A percentile compares a stretch with the other conserved stretches of the same genome.
phyloP scores from a whole-genome alignment of 2,329 filamentous ascomycete species.

The Penicillium italicum region DNA sequence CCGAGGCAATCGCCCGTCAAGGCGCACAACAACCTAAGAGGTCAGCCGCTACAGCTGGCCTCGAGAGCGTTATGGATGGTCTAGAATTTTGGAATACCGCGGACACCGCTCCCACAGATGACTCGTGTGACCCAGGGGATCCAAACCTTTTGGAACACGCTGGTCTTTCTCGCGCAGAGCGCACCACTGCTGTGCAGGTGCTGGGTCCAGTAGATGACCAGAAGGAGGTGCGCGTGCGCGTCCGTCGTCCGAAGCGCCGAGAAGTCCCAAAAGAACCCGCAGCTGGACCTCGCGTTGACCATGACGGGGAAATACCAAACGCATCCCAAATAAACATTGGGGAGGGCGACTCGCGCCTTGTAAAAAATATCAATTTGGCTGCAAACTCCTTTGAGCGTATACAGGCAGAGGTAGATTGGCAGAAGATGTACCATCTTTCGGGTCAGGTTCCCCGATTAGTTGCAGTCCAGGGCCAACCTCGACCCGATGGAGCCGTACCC shows the following conservation, averaged over 20 bases:
- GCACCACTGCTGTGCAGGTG: slow-evolving; percentile 4
- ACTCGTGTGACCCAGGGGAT: slow-evolving; percentile 5
- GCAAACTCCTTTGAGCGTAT: slow-evolving; percentile 64
- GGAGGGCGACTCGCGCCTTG: slow-evolving; percentile 74
- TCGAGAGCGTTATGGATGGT: slow-evolving; percentile 36
- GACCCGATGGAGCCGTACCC: slow-evolving; percentile 66
- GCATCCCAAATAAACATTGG: slow-evolving; percentile 51
- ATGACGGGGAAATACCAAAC: not conserved
- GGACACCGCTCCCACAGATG: slow-evolving; percentile 7
- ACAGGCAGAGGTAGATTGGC: slow-evolving; percentile 75
- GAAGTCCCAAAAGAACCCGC: slow-evolving; percentile 14
- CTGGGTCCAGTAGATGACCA: slow-evolving; percentile 13
- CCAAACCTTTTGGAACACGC: slow-evolving; percentile 19
- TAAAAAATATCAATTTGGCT: slow-evolving; percentile 64
- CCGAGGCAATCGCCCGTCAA: slow-evolving; percentile 35
- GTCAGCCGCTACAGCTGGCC: slow-evolving; percentile 25
- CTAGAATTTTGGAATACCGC: slow-evolving; percentile 29
- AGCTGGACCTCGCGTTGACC: not conserved
- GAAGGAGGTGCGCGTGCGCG: slow-evolving; percentile 25
- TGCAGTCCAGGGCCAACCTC: slow-evolving; percentile 75
- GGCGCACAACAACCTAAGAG: slow-evolving; percentile 14
- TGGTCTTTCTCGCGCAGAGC: slow-evolving; percentile 11
- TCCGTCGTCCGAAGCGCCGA: slow-evolving; percentile 28
- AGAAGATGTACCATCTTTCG: slow-evolving; percentile 86
- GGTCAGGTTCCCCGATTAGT: slow-evolving; percentile 89